Percentiles rank a stretch among this genome's conserved stretches.
These are phyloP conservation scores for Triticum aestivum DNA, from an alignment of 176 grass and related monocot genomes.

Conservation along the genomic window IWGSC_CS_RefSeq_v2.1 NC_057795.1:497353013-497353512, in stretches of 20 bases:
- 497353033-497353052: not conserved
- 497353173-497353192: conserved; percentile 39
- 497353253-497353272: not conserved
- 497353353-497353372: conserved; percentile 29
- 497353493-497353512: not conserved
- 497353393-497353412: not conserved
- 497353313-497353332: not conserved
- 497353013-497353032: not conserved
- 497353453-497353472: not conserved
- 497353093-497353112: not conserved
- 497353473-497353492: not conserved
- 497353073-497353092: not conserved
- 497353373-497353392: not conserved
- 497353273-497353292: not conserved
- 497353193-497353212: conserved; percentile 60
- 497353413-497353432: not conserved
- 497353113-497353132: not conserved
- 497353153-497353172: not conserved
- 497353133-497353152: not conserved
- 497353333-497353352: conserved; percentile 10
- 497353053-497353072: not conserved
- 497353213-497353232: conserved; percentile 71
- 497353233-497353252: conserved; percentile 44
- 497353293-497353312: conserved; percentile 17
- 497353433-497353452: not conserved